These are phyloP conservation scores for Garcia nutans DNA, from an alignment of 345 rosid species.

Conservation along the genomic window DNA sequence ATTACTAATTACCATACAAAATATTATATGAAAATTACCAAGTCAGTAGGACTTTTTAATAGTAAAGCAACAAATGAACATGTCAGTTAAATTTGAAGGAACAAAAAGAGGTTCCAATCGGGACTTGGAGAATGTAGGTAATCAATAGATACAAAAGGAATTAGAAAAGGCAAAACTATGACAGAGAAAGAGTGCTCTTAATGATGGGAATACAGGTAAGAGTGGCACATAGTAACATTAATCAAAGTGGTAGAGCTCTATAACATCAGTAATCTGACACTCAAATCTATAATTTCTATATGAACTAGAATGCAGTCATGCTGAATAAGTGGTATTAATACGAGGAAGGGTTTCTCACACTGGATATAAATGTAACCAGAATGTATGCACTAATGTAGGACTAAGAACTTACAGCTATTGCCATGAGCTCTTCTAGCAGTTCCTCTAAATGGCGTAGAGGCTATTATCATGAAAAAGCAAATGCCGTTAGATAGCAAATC, in stretches of 20 bases:
- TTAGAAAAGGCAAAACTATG: not conserved
- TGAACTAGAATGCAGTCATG: not conserved
- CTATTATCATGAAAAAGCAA: conserved; percentile 37
- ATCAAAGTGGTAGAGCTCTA: not conserved
- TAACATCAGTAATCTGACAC: not conserved
- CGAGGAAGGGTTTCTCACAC: not conserved
- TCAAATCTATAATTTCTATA: not conserved
- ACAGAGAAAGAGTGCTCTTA: not conserved
- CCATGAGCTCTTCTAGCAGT: conserved; percentile 81
- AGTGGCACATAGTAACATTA: not conserved
- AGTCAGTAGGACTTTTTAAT: too few relatives aligned
- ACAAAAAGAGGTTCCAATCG: not conserved
- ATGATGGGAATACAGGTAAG: not conserved
- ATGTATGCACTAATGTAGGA: conserved; percentile 6
- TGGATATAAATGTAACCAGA: not conserved
- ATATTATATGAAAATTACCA: not conserved
- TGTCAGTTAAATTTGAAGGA: not conserved
- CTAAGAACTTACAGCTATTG: conserved; percentile 75
- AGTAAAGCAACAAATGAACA: not conserved
- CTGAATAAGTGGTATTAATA: not conserved
- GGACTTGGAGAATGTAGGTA: not conserved
- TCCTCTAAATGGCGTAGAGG: conserved; percentile 89
- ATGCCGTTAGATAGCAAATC: not conserved
- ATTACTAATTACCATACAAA: not conserved
- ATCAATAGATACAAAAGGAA: too few relatives aligned